Base-by-base conservation (phyloP, 2,329 filamentous ascomycete species). In the Leptographium galeiforme region DNA sequence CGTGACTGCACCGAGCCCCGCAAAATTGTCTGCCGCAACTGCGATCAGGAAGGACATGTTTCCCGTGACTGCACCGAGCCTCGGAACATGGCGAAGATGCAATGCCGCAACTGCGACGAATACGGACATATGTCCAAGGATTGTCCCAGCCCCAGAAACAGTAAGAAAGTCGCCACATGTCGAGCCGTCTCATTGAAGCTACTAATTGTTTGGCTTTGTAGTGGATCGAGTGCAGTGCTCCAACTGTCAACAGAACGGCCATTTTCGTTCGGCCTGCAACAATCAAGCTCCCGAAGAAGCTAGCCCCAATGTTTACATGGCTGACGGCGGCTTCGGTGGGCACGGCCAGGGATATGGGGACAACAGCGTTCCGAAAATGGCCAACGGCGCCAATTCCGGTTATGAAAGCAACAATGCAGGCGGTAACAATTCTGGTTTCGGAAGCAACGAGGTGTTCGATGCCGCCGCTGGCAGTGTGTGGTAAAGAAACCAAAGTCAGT, bases 71-170 rank as follows among this genome's bases (percentile, higher is more conserved):
- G 79, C 61, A 73, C 79, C 0, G 68, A 72, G 63, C 68, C 69
- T 34, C 66, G 61, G 54, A 69, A 70, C 62, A 66, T 66, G 64
- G 61, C 59, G 34, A 82, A 86, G 44, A 55, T 60, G 51, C 60
- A 75, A 72, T 88, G 84, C 68, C 77, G 76, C 57, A 70, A 77
- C 64, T 86, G 83, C 57, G 71, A 78, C 58, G 73, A 59, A 51
- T 70, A 64, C 14, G 77, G 76, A 3, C 76, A 79, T 57, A 61
- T 66, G 38, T 65, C 64, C 53, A 69, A 69, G 52, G 71, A 73
- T 5, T 79, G 81, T 58, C 72, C 77, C 0, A 71, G 79, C 65
- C 80, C 80, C 5, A 70, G 68, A 43, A 75, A 80, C 60, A 75
- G 74, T 73, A 67, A 66, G 71, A 2, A 25, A 3, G 2, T 25